Percentiles rank a stretch among this genome's conserved stretches.
These are phyloP conservation scores for Trichoderma arundinaceum DNA, from an alignment of 2,329 filamentous ascomycete species.

Conservation along the genomic window DNA sequence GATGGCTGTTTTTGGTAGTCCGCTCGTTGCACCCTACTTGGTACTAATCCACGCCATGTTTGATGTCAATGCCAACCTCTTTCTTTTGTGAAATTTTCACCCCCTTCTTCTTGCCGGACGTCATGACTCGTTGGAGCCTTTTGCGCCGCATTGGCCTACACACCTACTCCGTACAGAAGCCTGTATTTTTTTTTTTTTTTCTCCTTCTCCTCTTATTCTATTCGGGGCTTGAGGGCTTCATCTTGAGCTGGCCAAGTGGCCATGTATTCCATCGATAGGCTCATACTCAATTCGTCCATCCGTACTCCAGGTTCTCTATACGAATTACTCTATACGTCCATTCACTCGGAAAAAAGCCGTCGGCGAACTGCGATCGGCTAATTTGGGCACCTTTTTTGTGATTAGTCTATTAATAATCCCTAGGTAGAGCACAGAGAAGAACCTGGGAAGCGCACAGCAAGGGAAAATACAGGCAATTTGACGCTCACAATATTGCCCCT, in stretches of 20 bases:
- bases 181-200: background rate
- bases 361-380: constrained; percentile 3
- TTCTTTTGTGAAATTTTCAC: background rate
- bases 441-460: no score
- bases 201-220: background rate
- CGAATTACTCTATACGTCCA: constrained; percentile 10
- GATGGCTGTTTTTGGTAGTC: constrained; percentile 9
- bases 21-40: constrained; percentile 1
- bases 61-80: constrained; percentile 7
- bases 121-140: background rate
- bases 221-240: background rate
- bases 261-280: background rate
- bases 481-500: background rate
- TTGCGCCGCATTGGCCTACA: background rate
- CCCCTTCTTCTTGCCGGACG: background rate
- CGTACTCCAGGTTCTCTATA: background rate
- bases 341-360: background rate
- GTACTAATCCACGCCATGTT: constrained; percentile 18
- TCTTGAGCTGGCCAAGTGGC: constrained; percentile 1
- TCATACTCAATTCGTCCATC: background rate
- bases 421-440: background rate
- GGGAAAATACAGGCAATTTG: no score
- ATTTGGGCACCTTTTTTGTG: background rate
- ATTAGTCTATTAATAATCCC: background rate
- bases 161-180: background rate